Evolutionary conservation across 257 asterid genomes (phyloP), one percentile per base, ranked within the genome.

Genomic region (Thymus quinquecostatus): DNA sequence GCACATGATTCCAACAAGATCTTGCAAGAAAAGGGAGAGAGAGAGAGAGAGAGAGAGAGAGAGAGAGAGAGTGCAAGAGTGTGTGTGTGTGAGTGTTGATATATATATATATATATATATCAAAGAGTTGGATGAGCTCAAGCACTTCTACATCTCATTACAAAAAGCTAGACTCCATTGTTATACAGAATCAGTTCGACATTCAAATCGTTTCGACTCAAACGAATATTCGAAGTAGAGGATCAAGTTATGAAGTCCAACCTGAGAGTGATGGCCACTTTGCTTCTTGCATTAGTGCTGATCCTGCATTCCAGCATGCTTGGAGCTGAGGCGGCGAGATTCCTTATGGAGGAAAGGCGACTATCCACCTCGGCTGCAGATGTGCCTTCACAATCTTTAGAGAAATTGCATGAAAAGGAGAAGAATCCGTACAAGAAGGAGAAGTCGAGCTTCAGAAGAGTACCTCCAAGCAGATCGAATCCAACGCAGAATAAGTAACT

Each of bases 401-500:
- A 65, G 68, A 69, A 73, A 70, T 70, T 81, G 67, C 74, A 63
- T 10, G 64, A 41, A 44, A 78, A 76, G 49, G 83, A 80, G 72
- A 80, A 72, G 79, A 57, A 64, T 64, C 90, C 88, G 65, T 83
- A 68, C 81, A 70, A 81, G 82, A 75, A 85, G 80, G 82, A 79
- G 68, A 80, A 78, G 32, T 78, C 93, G 2, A 85, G 85, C 78
- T 78, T 80, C 54, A 58, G 81, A 40, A 75, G 55, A 77, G 69
- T 85, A 77, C 90, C 90, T 41, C 88, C 87, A 70, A 87, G 87
- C 83, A 76, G 81, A 77, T 84, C 86, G 45, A 86, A 85, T 75
- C 93, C 90, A 30, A 87, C 80, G n/a, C 89, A 87, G 81, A 87
- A 87, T 83, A 85, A 83, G 90, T 87, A 85, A 84, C 81, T 38